Evolutionary conservation across 1,284 basidiomycete genomes (phyloP), one percentile per base, ranked within the genome.

Genomic region (Moniliophthora roreri): DNA sequence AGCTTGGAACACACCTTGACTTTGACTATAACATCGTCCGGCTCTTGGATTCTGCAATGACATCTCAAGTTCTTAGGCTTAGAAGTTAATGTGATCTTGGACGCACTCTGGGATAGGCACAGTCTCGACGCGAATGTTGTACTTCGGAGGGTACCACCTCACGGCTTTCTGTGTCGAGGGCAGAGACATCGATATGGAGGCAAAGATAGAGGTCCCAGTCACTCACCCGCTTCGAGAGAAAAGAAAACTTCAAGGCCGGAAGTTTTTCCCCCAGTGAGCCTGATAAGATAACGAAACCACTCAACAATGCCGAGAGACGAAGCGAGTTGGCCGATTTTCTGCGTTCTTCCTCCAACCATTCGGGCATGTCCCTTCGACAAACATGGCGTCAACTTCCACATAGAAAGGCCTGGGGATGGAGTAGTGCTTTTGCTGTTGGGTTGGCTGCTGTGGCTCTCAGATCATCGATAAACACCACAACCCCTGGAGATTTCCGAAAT

Each of bases 231-330:
- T 5, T 94, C 95, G 92, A 79, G 88, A 65, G 91, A 92, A 9
- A 93, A 95, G 67, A 92, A 95, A 56, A 84, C 83, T 54, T 32
- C 28, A 95, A 95, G 69, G 93, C 93, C 28, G 28, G 28, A n/a
- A n/a, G n/a, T n/a, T n/a, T n/a, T n/a, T n/a, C n/a, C n/a, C n/a
- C n/a, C n/a, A n/a, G n/a, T n/a, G n/a, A n/a, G n/a, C n/a, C n/a
- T n/a, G n/a, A n/a, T 6, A 32, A 32, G 28, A 32, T 32, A 32
- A 32, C 28, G 28, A 11, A 32, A 32, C 11, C 28, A 11, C 11
- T 6, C 28, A 6, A 11, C 28, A 32, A 32, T 11, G 11, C 28
- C 11, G 28, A 11, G 6, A 32, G 6, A 11, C 28, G 6, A 32
- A 11, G 28, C 28, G 28, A 32, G 28, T 32, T 11, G 28, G 28